phyloP scores from a whole-genome alignment of 768 basidiomycete species.

The Heimioporus sp. region DNA sequence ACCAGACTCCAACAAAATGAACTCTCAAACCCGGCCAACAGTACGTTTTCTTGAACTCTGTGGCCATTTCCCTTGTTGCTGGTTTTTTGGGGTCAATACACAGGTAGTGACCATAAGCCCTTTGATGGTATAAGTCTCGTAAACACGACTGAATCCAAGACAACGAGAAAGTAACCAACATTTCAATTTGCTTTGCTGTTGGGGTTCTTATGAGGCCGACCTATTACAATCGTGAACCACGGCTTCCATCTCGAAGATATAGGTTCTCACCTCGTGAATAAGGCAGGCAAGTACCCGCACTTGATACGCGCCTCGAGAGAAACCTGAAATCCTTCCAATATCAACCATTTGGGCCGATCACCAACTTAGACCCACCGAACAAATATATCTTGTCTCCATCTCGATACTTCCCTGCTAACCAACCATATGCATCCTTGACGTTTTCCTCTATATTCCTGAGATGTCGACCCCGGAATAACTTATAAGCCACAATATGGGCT shows the following conservation, averaged over 20 bases:
- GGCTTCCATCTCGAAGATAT: too few species aligned
- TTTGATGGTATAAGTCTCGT: not conserved
- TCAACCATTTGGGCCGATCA: not conserved
- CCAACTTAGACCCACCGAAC: constrained; percentile 29
- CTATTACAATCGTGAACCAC: not conserved
- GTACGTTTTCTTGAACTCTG: constrained; percentile 26
- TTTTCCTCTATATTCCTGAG: constrained; percentile 8
- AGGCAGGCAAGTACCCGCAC: constrained; percentile 36
- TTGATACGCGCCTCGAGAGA: constrained; percentile 44
- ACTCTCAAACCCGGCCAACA: constrained; percentile 18
- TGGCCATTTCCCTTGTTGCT: constrained; percentile 6
- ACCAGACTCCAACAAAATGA: constrained; percentile 34
- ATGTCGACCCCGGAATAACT: not conserved
- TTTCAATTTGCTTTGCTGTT: too few species aligned
- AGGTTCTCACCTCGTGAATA: constrained; percentile 16
- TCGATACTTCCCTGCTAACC: not conserved
- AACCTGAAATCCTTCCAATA: constrained; percentile 25
- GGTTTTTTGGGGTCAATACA: constrained; percentile 27
- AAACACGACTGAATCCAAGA: too few species aligned
- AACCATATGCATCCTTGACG: constrained; percentile 3
- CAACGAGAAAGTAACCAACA: too few species aligned
- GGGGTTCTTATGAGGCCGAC: not conserved
- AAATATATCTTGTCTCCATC: constrained; percentile 30
- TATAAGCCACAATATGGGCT: not conserved
- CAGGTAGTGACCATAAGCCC: not conserved